Conservation (phyloP, 495 filamentous ascomycete genomes). For the Annulohypoxylon maeteangense region DNA sequence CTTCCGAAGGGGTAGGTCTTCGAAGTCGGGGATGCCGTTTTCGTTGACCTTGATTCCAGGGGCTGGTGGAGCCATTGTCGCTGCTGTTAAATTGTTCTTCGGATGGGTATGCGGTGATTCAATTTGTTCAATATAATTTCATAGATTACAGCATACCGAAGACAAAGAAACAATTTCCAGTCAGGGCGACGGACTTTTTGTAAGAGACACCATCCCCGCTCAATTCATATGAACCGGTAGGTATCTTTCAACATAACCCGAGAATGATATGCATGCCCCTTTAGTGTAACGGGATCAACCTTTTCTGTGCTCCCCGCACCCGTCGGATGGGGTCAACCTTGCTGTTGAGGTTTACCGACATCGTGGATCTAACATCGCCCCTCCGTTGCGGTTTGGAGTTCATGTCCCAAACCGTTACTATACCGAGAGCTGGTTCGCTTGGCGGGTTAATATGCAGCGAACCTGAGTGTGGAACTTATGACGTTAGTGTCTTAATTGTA, state of each 20-base stretch:
- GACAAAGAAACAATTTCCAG: too few species aligned
- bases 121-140: neutral
- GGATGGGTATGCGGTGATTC: neutral
- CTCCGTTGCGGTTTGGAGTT: constrained; percentile 4
- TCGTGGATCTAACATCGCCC: neutral
- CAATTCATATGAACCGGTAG: neutral
- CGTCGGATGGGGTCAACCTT: constrained; percentile 7
- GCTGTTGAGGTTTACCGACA: constrained; percentile 11
- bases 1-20: constrained; percentile 55
- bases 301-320: constrained; percentile 16
- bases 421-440: constrained; percentile 23
- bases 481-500: neutral
- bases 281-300: neutral
- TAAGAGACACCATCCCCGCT: constrained; percentile 11
- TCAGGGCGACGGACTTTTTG: too few species aligned
- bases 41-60: constrained; percentile 52
- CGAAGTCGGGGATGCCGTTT: constrained; percentile 56
- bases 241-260: neutral
- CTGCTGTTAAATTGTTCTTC: neutral
- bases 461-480: constrained; percentile 10
- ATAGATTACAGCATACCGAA: neutral
- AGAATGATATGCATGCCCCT: neutral
- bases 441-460: constrained; percentile 40
- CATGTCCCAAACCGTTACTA: neutral
- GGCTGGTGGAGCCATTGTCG: constrained; percentile 44